These are phyloP conservation scores for Scenedesmus sp. DNA, from an alignment of 163 green algal genomes.

Conservation along the genomic window DNA sequence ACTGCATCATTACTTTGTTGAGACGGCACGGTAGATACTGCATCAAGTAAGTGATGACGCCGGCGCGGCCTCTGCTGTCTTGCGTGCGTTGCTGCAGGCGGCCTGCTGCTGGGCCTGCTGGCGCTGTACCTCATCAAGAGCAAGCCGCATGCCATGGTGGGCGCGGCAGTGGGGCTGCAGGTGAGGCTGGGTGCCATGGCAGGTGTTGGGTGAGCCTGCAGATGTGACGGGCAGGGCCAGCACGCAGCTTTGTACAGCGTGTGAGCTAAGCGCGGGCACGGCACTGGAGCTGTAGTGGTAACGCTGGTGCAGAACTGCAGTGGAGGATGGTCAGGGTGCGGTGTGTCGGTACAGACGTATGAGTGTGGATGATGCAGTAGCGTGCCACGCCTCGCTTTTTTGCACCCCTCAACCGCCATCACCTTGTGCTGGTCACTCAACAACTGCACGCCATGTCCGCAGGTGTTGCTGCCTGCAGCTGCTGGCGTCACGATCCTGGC, in stretches of 20 bases:
- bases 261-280: no score
- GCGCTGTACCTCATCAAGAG: constrained; percentile 19
- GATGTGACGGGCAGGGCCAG: not conserved
- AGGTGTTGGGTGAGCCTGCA: no score
- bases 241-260: no score
- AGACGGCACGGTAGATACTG: no score
- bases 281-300: no score
- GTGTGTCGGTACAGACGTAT: no score
- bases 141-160: constrained; percentile 26
- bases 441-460: no score
- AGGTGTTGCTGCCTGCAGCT: constrained; percentile 27
- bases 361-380: no score
- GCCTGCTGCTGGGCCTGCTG: constrained; percentile 29
- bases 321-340: not conserved
- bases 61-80: not conserved
- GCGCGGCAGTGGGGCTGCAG: constrained; percentile 35
- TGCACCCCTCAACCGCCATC: not conserved
- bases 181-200: constrained; percentile 4
- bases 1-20: no score
- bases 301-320: not conserved
- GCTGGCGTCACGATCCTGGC: constrained; percentile 14
- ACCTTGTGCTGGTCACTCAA: not conserved
- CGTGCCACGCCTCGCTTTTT: not conserved
- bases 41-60: not conserved
- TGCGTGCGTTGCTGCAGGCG: not conserved